Base-by-base conservation (phyloP, 495 filamentous ascomycete genomes). In the Penicillium antarcticum region DNA sequence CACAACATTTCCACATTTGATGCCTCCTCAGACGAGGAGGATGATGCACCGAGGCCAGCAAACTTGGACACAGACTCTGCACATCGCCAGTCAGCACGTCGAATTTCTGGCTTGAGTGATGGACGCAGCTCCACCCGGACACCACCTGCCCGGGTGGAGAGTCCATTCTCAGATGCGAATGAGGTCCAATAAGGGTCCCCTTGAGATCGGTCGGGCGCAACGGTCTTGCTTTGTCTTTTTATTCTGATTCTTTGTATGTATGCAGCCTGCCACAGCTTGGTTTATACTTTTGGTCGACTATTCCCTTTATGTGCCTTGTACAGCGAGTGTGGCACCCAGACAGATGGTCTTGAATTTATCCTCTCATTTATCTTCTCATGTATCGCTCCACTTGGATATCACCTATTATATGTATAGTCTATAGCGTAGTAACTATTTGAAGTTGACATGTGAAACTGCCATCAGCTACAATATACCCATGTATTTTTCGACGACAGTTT, bases 61-160 rank as follows among this genome's bases (percentile, higher is more conserved):
- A 51, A 47, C 33, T 48, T 69, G 11, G 74, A 78, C 18, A 74
- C 82, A 47, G 77, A 81, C 5, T 83, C 84, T 0, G 87, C 87
- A 60, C 70, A 75, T 13, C 82, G 87, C 48, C 77, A 81, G 29
- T 71, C 72, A 10, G 47, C 53, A 44, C 31, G 45, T 31, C 53
- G 53, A 41, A 51, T 61, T n/a, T 54, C 67, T 17, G 49, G 51
- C 13, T 51, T 55, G 12, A 48, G 43, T 13, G 44, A 59, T 17
- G 56, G 60, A 36, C 45, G 61, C 29, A 55, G 55, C 39, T 66
- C 67, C 12, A 63, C 46, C 50, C 58, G 57, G 32, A 51, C 56
- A 21, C 63, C 67, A 13, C 68, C 64, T 12, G 52, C 56, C 3
- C 66, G 66, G 17, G 69, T 68, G 23, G 57, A 69, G 37, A 75